phyloP scores from a whole-genome alignment of 164 flowering plant species.

The Houttuynia cordata region DNA sequence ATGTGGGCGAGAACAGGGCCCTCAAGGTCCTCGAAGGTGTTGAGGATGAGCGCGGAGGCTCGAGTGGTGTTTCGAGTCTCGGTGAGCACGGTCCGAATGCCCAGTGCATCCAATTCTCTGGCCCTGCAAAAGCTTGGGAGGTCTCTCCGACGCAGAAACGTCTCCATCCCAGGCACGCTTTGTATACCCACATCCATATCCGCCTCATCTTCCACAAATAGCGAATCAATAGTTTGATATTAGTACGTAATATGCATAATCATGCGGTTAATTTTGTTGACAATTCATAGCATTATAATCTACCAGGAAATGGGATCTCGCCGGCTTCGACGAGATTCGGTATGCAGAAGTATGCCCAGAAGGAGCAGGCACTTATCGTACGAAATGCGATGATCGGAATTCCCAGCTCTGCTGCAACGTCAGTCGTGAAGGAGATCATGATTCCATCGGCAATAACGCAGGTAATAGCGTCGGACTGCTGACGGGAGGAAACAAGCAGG shows the following conservation, averaged over 20 bases:
- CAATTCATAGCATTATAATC: not conserved
- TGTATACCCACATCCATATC: slow-evolving; percentile 15
- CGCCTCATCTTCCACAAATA: slow-evolving; percentile 3
- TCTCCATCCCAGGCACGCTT: slow-evolving; percentile 20
- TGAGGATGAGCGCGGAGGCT: slow-evolving; percentile 20
- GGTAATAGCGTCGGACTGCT: slow-evolving; percentile 6
- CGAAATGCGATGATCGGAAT: slow-evolving; percentile 29
- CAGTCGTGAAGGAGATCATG: slow-evolving; percentile 13
- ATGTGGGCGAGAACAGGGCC: slow-evolving; percentile 16
- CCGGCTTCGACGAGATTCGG: slow-evolving; percentile 23
- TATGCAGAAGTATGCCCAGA: slow-evolving; percentile 22
- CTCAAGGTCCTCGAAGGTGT: slow-evolving; percentile 24
- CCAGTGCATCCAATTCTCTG: slow-evolving; percentile 6
- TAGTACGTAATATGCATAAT: too few relatives aligned
- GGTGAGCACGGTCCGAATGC: not conserved
- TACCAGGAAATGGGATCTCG: slow-evolving; percentile 31
- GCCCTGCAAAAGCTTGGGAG: slow-evolving; percentile 19
- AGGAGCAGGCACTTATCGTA: slow-evolving; percentile 27
- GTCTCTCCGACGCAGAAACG: slow-evolving; percentile 19
- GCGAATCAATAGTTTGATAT: not conserved
- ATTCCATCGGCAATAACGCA: slow-evolving; percentile 27
- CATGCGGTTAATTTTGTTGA: too few relatives aligned
- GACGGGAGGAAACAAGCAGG: slow-evolving; percentile 5
- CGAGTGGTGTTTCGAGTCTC: slow-evolving; percentile 7
- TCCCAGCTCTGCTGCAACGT: slow-evolving; percentile 26